A percentile compares a stretch with the other conserved stretches of the same genome.
These are phyloP conservation scores for Penstemon davidsonii DNA, from an alignment of 257 asterid genomes.

Conservation along the genomic window DNA sequence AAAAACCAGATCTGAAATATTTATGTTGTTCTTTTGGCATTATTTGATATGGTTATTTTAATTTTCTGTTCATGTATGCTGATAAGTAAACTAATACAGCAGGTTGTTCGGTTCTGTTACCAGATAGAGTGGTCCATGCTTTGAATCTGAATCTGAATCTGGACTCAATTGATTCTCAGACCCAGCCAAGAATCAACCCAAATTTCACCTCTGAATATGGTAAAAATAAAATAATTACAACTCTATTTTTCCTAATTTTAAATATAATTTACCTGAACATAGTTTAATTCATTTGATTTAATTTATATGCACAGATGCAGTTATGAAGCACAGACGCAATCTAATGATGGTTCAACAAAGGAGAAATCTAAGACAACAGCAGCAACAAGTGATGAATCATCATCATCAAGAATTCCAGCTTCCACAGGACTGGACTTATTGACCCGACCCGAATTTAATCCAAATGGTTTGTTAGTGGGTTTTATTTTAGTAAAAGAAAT, in stretches of 20 bases:
- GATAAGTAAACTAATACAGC: constrained; percentile 18
- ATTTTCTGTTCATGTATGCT: background rate
- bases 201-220: constrained; percentile 35
- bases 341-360: no score
- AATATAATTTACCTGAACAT: no score
- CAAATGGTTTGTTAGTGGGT: no score
- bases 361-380: background rate
- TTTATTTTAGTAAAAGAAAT: background rate
- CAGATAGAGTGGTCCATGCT: constrained; percentile 69
- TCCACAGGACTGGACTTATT: constrained; percentile 18
- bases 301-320: background rate
- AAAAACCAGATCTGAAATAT: no score
- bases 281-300: background rate
- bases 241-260: no score
- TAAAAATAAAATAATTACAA: background rate
- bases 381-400: background rate
- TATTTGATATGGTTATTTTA: background rate
- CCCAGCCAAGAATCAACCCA: constrained; percentile 20
- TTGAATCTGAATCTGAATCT: constrained; percentile 47
- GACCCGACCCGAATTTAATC: background rate
- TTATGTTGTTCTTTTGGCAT: no score
- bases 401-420: background rate
- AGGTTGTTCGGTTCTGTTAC: constrained; percentile 59
- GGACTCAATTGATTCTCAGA: constrained; percentile 35
- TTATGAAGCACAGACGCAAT: background rate